Evolutionary conservation across 306 rosid genomes (phyloP), one percentile per base, ranked within the genome.

Genomic region (Medicago ruthenica): DNA sequence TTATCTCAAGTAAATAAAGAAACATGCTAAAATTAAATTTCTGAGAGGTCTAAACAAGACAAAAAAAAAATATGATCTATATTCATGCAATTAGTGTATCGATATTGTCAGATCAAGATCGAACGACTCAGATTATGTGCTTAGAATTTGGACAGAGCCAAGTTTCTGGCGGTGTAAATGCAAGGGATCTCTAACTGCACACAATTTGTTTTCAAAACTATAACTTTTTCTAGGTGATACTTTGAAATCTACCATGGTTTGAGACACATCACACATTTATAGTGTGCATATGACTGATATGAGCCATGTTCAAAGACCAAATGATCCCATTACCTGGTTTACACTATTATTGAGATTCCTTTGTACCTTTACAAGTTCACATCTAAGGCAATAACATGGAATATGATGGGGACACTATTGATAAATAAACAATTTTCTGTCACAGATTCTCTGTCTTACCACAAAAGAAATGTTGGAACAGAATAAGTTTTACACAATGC

Each of bases 281-380:
- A 47, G 64, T 36, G 64, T 65, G n/a, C n/a, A n/a, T n/a, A n/a
- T n/a, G n/a, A n/a, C n/a, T n/a, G n/a, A n/a, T n/a, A n/a, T n/a
- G n/a, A n/a, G n/a, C n/a, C 60, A 18, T 22, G 53, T 53, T 42
- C 67, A 69, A 20, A 34, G 34, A 53, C 67, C 79, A 75, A 75
- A 75, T 79, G 45, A 71, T 80, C 79, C 81, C 62, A 76, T 42
- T 66, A 66, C 70, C 39, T 71, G 82, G 70, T 70, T 67, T 65
- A 71, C 68, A 71, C 42, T 40, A 76, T 80, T 37, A 76, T 62
- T 73, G 75, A 76, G 60, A 65, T 75, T 76, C 82, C 68, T 76
- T 59, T 58, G 75, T 79, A 54, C 75, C 51, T 79, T 71, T 55
- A 67, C 72, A 51, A 15, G 4, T 70, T 39, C 77, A 73, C 20